phyloP scores from a whole-genome alignment of 192 early-diverging fungal species.

The Umbelopsis isabellina region DNA sequence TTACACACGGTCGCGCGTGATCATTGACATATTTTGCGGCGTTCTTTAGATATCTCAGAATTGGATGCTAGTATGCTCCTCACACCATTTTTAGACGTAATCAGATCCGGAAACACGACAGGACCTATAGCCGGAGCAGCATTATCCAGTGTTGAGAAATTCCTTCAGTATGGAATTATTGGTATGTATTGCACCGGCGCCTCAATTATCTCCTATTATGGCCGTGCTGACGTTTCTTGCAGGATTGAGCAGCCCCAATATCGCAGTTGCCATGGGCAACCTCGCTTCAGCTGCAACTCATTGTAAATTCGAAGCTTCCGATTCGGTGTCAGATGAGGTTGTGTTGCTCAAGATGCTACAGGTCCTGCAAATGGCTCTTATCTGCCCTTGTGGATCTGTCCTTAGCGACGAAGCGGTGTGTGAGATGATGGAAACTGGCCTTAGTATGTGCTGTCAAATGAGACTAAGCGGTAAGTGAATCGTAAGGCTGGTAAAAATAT shows the following conservation, averaged over 20 bases:
- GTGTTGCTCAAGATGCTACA: conserved; percentile 90
- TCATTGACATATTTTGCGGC: not conserved
- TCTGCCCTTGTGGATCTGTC: conserved; percentile 66
- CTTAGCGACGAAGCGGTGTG: conserved; percentile 93
- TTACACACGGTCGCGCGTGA: not conserved
- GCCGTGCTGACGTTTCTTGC: not conserved
- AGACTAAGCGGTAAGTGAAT: conserved; percentile 69
- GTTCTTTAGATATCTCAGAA: conserved; percentile 53
- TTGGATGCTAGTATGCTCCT: conserved; percentile 77
- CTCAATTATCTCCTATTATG: not conserved
- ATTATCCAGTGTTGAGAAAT: conserved; percentile 87
- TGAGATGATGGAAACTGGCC: conserved; percentile 96
- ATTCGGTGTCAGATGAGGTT: conserved; percentile 92
- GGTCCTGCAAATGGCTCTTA: conserved; percentile 75
- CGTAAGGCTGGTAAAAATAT: not conserved
- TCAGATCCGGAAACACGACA: conserved; percentile 90
- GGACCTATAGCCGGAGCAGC: conserved; percentile 93
- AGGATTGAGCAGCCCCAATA: conserved; percentile 55
- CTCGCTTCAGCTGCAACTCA: conserved; percentile 86
- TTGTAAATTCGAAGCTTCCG: conserved; percentile 96
- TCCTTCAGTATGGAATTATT: conserved; percentile 83
- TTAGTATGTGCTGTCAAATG: conserved; percentile 97
- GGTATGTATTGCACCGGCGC: conserved; percentile 31
- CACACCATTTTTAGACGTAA: conserved; percentile 91
- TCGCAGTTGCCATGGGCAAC: conserved; percentile 70